Base-by-base conservation (phyloP, 495 filamentous ascomycete genomes). In the Barbatosphaeria neglecta region DNA sequence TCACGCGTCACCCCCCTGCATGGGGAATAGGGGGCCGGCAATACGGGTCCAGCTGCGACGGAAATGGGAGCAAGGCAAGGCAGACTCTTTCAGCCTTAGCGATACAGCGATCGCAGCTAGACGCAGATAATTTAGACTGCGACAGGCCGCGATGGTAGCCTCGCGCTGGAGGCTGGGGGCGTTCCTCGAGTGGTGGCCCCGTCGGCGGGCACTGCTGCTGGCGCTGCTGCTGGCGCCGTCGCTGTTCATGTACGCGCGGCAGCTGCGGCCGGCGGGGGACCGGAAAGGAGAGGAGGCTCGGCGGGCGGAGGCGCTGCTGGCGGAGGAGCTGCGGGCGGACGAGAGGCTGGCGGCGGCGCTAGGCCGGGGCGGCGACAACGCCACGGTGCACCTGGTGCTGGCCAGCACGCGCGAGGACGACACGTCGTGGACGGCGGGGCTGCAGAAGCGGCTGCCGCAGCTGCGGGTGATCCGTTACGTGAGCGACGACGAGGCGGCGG, bases 381-480 rank as follows among this genome's bases (percentile, higher is more conserved):
- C 47, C 41, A 58, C 50, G 0, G 40, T 62, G 27, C 55, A 73
- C 58, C 16, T 88, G 22, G 78, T 88, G 2, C 62, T 85, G 10
- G 73, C 82, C 6, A 68, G 70, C 13, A 69, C 73, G 15, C 68
- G 59, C 28, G 54, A 61, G 3, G 81, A 85, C 48, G 71, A 84
- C 57, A 72, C 75, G 0, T 61, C 54, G 9, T 87, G 84, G 84
- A 77, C 82, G 13, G 61, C 68, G 22, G 50, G 69, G 15, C 65
- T 81, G 45, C 31, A n/a, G 13, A n/a, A 4, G 13, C 48, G 79
- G 3, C 49, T 77, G 67, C 10, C 58, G 15, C 75, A 77, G 31
- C 68, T 82, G 51, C 55, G 70, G n/a, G 63, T 68, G 16, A 74
- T 78, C n/a, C 63, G 82, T 20, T 87, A 87, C 53, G 69, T 77